Base-by-base conservation (phyloP, 176 grass and related monocot species). In the Tuctoria greenei region DNA sequence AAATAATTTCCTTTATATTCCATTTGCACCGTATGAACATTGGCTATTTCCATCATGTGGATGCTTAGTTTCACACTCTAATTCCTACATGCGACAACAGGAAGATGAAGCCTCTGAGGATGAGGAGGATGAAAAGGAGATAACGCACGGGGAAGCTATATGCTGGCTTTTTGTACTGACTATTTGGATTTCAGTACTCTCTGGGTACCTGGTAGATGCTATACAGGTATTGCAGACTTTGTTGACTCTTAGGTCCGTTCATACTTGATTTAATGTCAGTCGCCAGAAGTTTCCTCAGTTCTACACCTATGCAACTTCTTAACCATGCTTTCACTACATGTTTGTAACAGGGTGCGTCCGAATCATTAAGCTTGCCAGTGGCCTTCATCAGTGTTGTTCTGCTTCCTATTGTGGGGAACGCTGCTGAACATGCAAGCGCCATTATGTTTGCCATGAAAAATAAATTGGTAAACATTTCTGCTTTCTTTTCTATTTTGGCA, bases 401-500 rank as follows among this genome's bases (percentile, higher is more conserved):
- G 54, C 95, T 99, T 77, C 95, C 95, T 81, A 99, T 99, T 6
- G 95, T 95, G 40, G 95, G 95, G 47, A 98, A 98, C 44, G 95
- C 95, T 79, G 91, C 95, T 82, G 95, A 98, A 82, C 90, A 97
- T 92, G 91, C 95, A 25, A 98, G 95, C 17, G 95, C 95, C 28
- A 98, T 98, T 89, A 98, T 98, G 95, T 98, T 98, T 90, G 95
- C 95, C 78, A 98, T 95, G 95, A 98, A 95, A 92, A 83, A 98
- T 64, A 98, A 98, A 84, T 90, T 98, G 83, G 95, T 98, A 86
- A 80, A 66, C 68, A 27, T 68, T 49, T 2, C 23, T 43, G 18
- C 21, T 63, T 79, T 46, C 28, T 57, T 71, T 43, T 24, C 4
- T 13, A 15, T 25, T 60, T 82, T 77, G 72, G 43, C 23, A 67